Conservation (phyloP, 148 eudicot genomes). For the Nepenthes gracilis region DNA sequence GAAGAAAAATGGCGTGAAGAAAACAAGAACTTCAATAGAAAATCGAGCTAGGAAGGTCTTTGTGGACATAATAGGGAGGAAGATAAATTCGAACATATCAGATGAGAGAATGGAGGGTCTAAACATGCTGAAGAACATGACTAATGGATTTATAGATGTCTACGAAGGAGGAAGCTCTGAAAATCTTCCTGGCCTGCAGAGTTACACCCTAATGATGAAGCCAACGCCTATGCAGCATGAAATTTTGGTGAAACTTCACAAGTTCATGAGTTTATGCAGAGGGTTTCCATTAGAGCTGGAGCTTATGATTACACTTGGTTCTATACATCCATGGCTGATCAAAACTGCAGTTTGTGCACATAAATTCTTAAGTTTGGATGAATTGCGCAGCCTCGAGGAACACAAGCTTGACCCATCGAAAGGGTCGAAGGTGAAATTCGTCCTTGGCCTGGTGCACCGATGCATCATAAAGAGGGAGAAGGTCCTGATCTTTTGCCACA, state of each 20-base stretch:
- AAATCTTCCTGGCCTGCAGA: constrained; percentile 75
- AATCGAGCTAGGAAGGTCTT: constrained; percentile 82
- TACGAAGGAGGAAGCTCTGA: constrained; percentile 77
- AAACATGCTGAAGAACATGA: constrained; percentile 63
- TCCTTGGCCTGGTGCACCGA: constrained; percentile 70
- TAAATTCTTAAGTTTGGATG: constrained; percentile 48
- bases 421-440: constrained; percentile 85
- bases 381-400: constrained; percentile 53
- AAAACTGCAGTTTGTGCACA: constrained; percentile 62
- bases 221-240: constrained; percentile 71
- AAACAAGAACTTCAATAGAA: constrained; percentile 51
- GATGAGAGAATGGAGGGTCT: constrained; percentile 62
- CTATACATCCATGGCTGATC: constrained; percentile 93
- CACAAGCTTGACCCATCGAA: constrained; percentile 59
- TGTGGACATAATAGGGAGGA: constrained; percentile 61
- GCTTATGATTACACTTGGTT: constrained; percentile 78
- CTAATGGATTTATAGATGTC: constrained; percentile 71
- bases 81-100: constrained; percentile 44
- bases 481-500: constrained; percentile 86
- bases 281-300: constrained; percentile 86
- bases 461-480: constrained; percentile 70
- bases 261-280: constrained; percentile 49
- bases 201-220: constrained; percentile 91
- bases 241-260: constrained; percentile 52
- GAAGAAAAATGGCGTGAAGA: constrained; percentile 44